A percentile compares a stretch with the other conserved stretches of the same genome.
phyloP scores from a whole-genome alignment of 306 rosid species.

The Fragaria vesca region DNA sequence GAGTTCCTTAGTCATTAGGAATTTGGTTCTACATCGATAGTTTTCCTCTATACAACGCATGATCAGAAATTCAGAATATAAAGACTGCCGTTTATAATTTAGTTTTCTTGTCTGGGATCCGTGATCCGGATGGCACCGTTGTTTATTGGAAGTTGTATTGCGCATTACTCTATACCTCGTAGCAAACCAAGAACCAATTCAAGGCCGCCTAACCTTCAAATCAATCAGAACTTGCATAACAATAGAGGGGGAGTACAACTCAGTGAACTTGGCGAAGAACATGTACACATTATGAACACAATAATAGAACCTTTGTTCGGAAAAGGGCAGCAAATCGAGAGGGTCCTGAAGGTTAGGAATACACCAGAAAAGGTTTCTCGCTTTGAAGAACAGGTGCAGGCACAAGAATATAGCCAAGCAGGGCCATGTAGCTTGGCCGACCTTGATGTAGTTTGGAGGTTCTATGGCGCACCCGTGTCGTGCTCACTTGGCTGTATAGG shows the following conservation, averaged over 20 bases:
- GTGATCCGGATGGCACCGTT: background rate
- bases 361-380: background rate
- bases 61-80: background rate
- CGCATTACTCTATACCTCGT: background rate
- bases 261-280: background rate
- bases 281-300: background rate
- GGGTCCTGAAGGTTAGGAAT: background rate
- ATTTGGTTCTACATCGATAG: background rate
- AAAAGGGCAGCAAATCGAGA: background rate
- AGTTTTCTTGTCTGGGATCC: background rate
- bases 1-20: background rate
- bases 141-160: background rate
- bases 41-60: background rate
- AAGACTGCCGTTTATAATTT: background rate
- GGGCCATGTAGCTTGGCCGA: background rate
- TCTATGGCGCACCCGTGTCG: background rate
- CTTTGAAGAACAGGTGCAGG: background rate
- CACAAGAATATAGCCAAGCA: background rate
- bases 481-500: background rate
- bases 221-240: background rate
- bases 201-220: background rate
- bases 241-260: background rate
- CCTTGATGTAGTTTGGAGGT: background rate
- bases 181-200: background rate
- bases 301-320: background rate